Conservation (phyloP, 2,329 filamentous ascomycete species). For the Pseudogymnoascus sp. region DNA sequence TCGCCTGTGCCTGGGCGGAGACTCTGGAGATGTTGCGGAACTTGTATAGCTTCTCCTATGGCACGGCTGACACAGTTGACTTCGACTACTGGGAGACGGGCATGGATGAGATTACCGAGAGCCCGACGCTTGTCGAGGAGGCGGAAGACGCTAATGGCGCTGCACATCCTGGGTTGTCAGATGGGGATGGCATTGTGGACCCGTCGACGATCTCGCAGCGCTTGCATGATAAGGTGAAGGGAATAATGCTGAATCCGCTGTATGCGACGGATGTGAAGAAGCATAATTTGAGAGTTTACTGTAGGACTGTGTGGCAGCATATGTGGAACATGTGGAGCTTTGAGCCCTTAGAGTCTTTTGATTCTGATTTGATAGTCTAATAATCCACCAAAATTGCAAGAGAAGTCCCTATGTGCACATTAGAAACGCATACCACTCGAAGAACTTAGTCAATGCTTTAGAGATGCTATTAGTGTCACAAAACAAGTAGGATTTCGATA, state of each 20-base stretch:
- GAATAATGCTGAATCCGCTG: slow-evolving; percentile 8
- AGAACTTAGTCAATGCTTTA: not conserved
- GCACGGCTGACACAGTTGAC: slow-evolving; percentile 7
- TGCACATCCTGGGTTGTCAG: not conserved
- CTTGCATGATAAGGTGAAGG: slow-evolving; percentile 7
- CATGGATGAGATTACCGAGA: not conserved
- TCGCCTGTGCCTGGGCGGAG: not conserved
- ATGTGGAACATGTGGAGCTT: slow-evolving; percentile 11
- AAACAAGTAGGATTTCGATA: not conserved
- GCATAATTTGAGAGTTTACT: slow-evolving; percentile 11
- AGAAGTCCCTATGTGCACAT: not conserved
- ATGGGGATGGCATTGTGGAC: not conserved
- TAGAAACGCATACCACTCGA: not conserved
- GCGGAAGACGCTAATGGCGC: not conserved
- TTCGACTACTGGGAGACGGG: slow-evolving; percentile 11
- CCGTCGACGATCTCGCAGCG: not conserved
- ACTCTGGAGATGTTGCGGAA: slow-evolving; percentile 11
- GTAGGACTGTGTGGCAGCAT: slow-evolving; percentile 12
- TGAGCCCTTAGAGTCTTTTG: not conserved
- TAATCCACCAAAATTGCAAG: not conserved
- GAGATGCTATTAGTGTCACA: not conserved
- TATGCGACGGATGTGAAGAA: slow-evolving; percentile 8
- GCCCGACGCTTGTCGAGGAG: not conserved
- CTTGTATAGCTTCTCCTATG: slow-evolving; percentile 12
- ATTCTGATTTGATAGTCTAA: not conserved